These are phyloP conservation scores for Suillus brevipes DNA, from an alignment of 768 basidiomycete genomes.

Conservation along the genomic window DNA sequence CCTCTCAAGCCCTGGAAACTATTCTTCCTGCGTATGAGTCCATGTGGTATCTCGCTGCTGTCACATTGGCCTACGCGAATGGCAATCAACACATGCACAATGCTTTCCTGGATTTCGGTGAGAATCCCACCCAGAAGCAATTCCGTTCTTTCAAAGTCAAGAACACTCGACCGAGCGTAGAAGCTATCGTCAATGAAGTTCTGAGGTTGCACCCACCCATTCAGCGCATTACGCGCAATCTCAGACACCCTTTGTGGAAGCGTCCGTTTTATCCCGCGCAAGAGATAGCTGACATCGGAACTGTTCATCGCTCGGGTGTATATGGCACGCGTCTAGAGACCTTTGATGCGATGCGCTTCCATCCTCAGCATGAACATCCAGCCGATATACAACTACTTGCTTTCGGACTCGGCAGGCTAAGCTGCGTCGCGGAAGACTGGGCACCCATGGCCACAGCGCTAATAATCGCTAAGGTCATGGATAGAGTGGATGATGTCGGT, in stretches of 20 bases:
- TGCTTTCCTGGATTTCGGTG: conserved; percentile 40
- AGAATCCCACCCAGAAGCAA: conserved; percentile 22
- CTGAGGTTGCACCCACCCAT: conserved; percentile 32
- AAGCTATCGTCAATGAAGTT: conserved; percentile 28
- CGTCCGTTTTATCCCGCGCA: conserved; percentile 11
- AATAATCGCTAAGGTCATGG: conserved; percentile 44
- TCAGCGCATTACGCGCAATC: conserved; percentile 13
- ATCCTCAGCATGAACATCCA: conserved; percentile 25
- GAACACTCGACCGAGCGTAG: conserved; percentile 19
- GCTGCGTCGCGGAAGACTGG: conserved; percentile 46
- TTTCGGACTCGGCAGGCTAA: conserved; percentile 45
- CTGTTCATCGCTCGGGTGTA: conserved; percentile 11
- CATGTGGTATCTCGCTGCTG: conserved; percentile 60
- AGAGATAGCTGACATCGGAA: conserved; percentile 27
- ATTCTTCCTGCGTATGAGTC: conserved; percentile 64
- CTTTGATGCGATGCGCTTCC: conserved; percentile 47
- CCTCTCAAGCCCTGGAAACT: conserved; percentile 42
- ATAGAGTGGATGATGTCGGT: conserved; percentile 31
- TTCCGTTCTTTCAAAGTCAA: conserved; percentile 20
- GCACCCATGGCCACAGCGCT: conserved; percentile 53
- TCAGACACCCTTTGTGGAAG: conserved; percentile 16
- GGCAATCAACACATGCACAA: conserved; percentile 21
- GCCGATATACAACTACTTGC: conserved; percentile 32
- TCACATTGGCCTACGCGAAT: conserved; percentile 39
- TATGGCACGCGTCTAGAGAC: conserved; percentile 35